Percentiles rank a stretch among this genome's conserved stretches.
These are phyloP conservation scores for Rhodotorula sp. DNA, from an alignment of 1,284 basidiomycete species.

Conservation along the genomic window DNA sequence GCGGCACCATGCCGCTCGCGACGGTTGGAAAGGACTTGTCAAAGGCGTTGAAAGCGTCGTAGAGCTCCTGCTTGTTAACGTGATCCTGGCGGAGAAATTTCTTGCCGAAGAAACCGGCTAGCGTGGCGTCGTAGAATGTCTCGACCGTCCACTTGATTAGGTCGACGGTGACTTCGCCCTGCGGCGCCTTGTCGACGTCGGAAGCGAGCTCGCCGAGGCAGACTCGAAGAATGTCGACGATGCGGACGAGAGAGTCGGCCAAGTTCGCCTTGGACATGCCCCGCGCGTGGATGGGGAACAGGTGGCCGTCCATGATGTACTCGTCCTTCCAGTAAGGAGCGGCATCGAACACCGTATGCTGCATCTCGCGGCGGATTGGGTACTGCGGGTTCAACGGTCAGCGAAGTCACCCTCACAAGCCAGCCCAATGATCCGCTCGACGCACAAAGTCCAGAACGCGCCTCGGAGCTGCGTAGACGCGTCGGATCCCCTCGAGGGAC, in stretches of 20 bases:
- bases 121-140: conserved; percentile 24
- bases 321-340: conserved; percentile 4
- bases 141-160: conserved; percentile 23
- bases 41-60: conserved; percentile 43
- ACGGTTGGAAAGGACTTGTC: conserved; percentile 47
- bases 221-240: conserved; percentile 11
- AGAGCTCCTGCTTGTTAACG: conserved; percentile 8
- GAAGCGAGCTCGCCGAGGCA: conserved; percentile 12
- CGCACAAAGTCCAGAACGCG: conserved; percentile 34
- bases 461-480: conserved; percentile 25
- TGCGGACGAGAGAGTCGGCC: conserved; percentile 17
- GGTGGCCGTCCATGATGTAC: conserved; percentile 6
- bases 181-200: neutral
- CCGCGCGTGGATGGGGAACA: conserved; percentile 34
- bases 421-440: neutral
- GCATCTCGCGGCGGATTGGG: conserved; percentile 38
- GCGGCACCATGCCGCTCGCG: conserved; percentile 40
- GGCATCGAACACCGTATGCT: conserved; percentile 24
- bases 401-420: too few relatives aligned
- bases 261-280: conserved; percentile 27
- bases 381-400: neutral
- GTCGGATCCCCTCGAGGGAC: conserved; percentile 13
- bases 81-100: conserved; percentile 3
- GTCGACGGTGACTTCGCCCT: conserved; percentile 17
- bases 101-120: conserved; percentile 30